A percentile compares a stretch with the other conserved stretches of the same genome.
Evolutionary conservation across 257 asterid genomes (phyloP).

Genomic region (Solanum sejunctum): DNA sequence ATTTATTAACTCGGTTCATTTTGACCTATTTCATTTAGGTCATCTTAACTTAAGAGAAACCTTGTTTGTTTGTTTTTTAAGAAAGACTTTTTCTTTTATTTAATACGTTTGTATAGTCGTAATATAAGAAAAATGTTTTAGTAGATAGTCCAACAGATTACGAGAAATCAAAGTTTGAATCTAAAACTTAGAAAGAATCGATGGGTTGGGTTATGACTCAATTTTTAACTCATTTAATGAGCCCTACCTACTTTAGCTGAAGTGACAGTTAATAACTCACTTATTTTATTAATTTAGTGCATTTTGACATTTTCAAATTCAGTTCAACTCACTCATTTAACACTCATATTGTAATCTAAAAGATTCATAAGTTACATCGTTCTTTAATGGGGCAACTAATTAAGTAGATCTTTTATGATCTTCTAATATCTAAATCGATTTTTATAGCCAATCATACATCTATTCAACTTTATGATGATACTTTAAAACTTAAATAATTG

Average conservation of each 20-base stretch:
- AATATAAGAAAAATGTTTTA: neutral
- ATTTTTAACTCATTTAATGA: neutral
- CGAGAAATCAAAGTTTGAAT: neutral
- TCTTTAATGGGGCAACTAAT: neutral
- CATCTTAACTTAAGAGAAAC: neutral
- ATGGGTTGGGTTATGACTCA: neutral
- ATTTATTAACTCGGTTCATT: neutral
- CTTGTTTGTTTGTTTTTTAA: accelerated
- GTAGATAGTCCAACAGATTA: neutral
- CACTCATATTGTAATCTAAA: neutral
- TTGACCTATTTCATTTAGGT: neutral
- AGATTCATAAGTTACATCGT: neutral
- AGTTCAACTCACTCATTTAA: neutral
- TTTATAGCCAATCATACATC: neutral
- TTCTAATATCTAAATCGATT: neutral
- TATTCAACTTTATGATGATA: neutral
- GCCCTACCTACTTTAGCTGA: neutral
- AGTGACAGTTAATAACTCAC: accelerated
- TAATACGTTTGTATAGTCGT: neutral
- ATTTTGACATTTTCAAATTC: neutral
- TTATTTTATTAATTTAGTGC: neutral
- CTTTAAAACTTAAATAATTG: neutral
- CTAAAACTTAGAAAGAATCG: neutral
- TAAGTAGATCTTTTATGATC: neutral
- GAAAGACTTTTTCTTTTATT: neutral